Evolutionary conservation across 2,329 filamentous ascomycete genomes (phyloP), one percentile per base, ranked within the genome.

Genomic region (Talaromyces verruculosus): DNA sequence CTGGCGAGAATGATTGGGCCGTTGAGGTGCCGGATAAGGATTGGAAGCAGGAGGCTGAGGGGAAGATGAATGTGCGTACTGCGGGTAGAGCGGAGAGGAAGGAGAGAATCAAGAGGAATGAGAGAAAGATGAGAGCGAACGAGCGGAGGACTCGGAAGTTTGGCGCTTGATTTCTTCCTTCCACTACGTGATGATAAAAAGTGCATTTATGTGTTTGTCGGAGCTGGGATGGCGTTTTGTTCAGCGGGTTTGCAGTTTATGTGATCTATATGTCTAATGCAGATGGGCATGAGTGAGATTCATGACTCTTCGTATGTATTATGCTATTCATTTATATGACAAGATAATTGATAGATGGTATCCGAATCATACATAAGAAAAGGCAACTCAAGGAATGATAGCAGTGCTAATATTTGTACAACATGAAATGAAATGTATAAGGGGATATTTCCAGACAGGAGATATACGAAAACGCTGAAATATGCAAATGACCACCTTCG

Each of bases 11-110:
- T 69, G 89, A 96, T 74, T 96, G 93, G 91, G 83, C 97, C 71
- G 92, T 97, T 67, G 95, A 98, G 86, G 89, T 99, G 63, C 90
- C 97, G 75, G 87, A 90, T 75, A 87, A 90, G 75, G 86, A 87
- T 73, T 89, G 90, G 77, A 87, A 89, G 77, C 88, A 87, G 75
- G 89, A 91, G 80, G 84, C 82, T 45, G 81, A 77, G 73, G 87
- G 90, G 78, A 84, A 89, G 74, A 33, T 39, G 57, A 87, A 87
- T 70, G 84, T 91, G 71, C 85, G 89, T 86, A 77, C 89, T 82
- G 71, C 85, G 87, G 77, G 85, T 81, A 74, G 88, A 84, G 78
- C 86, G 73, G 92, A 94, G 79, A 85, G 84, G 70, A 86, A 91
- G 72, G 88, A 87, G 78, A 83, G 88, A 70, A 92, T 88, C 71